Base-by-base conservation (phyloP, 805 yeast genomes). In the Saccharomycopsis fodiens region DNA sequence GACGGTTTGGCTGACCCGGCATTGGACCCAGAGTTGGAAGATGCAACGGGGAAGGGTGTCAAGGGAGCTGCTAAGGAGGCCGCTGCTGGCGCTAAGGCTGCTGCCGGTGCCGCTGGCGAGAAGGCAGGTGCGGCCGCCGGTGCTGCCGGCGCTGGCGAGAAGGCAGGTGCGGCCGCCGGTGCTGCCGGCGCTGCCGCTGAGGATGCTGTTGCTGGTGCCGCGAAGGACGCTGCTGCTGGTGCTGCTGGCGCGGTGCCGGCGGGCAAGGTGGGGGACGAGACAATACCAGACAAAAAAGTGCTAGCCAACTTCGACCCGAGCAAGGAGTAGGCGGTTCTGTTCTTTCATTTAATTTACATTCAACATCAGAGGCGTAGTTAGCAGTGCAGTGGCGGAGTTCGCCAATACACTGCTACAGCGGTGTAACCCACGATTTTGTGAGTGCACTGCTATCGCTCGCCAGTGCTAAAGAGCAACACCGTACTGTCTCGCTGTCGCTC, bases 241-340 rank as follows among this genome's bases (percentile, higher is more conserved):
- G 36, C 36, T 5, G 8, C 36, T 15, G 19, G n/a, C 12, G 41
- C 25, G n/a, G n/a, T n/a, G n/a, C n/a, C n/a, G n/a, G n/a, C n/a
- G n/a, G n/a, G n/a, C n/a, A n/a, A n/a, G n/a, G n/a, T n/a, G n/a
- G n/a, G n/a, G n/a, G n/a, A n/a, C n/a, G n/a, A n/a, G n/a, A n/a
- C n/a, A n/a, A n/a, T n/a, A n/a, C n/a, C n/a, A n/a, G 29, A 25
- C 10, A 25, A 21, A 10, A 20, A 38, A 13, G 41, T 38, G n/a
- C 29, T 38, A 21, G 41, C 41, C 5, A 17, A 38, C 30, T 38
- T 38, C 29, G 41, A 38, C n/a, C 41, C 41, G 13, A 38, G 25
- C 31, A 38, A 38, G 19, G 41, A 38, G 16, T 38, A n/a, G 41
- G 25, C 10, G 29, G 29, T 25, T 25, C 10, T 25, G 10, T 25